phyloP scores from a whole-genome alignment of 352 stramenopile species.

The Saprolegnia diclina region DNA sequence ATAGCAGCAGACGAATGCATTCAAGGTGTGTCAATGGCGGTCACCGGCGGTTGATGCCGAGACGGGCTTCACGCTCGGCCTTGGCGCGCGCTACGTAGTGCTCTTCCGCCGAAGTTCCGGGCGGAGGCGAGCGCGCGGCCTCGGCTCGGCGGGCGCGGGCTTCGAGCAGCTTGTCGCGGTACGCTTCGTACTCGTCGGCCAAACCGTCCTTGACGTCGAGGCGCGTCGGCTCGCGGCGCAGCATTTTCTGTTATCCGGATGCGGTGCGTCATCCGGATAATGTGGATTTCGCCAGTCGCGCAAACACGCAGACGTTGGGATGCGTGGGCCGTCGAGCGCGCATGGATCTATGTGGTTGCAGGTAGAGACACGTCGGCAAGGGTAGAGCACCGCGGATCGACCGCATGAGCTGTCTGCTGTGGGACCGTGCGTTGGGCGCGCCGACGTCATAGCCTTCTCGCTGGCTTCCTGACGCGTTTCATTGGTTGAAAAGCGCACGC shows the following conservation, averaged over 20 bases:
- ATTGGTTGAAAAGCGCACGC: background rate
- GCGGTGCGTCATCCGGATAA: slow-evolving; percentile 6
- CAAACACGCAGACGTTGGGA: background rate
- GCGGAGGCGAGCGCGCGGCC: background rate
- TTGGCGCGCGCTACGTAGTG: background rate
- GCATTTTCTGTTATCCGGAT: slow-evolving; percentile 10
- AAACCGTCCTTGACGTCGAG: slow-evolving; percentile 26
- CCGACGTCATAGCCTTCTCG: background rate
- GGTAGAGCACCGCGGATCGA: no score
- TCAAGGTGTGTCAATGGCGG: background rate
- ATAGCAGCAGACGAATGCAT: no score
- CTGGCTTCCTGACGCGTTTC: background rate
- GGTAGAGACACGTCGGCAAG: no score
- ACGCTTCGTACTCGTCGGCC: slow-evolving; percentile 22
- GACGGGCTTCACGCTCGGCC: background rate
- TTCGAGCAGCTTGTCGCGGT: background rate
- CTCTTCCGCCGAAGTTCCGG: background rate
- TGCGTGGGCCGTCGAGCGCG: no score
- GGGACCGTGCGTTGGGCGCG: no score
- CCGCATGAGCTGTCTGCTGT: no score
- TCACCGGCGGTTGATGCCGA: background rate
- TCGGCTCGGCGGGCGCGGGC: background rate
- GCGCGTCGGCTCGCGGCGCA: slow-evolving; percentile 24
- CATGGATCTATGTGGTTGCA: no score
- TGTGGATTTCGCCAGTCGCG: slow-evolving; percentile 6